phyloP scores from a whole-genome alignment of 352 stramenopile genomes.

The Globisporangium canariense region DNA sequence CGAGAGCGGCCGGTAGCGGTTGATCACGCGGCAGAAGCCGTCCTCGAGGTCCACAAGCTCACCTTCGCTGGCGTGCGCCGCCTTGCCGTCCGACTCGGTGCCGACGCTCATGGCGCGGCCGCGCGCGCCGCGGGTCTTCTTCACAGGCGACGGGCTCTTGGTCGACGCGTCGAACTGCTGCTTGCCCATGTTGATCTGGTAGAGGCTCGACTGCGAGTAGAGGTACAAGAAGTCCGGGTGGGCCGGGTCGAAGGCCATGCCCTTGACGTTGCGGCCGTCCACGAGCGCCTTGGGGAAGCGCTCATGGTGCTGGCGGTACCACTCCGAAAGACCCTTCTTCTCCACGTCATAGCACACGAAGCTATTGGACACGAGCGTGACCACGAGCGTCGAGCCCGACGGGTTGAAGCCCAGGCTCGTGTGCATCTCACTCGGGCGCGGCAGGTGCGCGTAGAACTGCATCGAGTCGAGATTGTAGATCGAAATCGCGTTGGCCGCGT shows the following conservation, averaged over 20 bases:
- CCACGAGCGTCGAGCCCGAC: slow-evolving; percentile 69
- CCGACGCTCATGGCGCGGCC: slow-evolving; percentile 52
- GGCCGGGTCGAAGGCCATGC: slow-evolving; percentile 74
- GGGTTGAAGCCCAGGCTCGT: slow-evolving; percentile 78
- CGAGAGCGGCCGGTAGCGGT: slow-evolving; percentile 80
- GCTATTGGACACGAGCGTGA: slow-evolving; percentile 80
- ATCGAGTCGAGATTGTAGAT: slow-evolving; percentile 88
- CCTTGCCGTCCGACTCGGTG: slow-evolving; percentile 54
- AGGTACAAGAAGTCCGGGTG: slow-evolving; percentile 74
- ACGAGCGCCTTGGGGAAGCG: slow-evolving; percentile 71
- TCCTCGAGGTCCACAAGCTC: slow-evolving; percentile 60
- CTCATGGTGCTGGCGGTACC: slow-evolving; percentile 67
- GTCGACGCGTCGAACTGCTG: slow-evolving; percentile 9
- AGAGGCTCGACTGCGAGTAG: slow-evolving; percentile 77
- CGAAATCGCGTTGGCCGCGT: slow-evolving; percentile 63
- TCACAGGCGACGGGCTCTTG: slow-evolving; percentile 27
- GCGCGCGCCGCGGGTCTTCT: slow-evolving; percentile 38
- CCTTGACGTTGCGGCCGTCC: slow-evolving; percentile 75
- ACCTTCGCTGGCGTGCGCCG: slow-evolving; percentile 41
- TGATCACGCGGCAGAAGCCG: slow-evolving; percentile 72
- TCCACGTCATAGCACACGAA: slow-evolving; percentile 86
- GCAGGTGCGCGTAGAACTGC: slow-evolving; percentile 74
- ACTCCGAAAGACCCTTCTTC: slow-evolving; percentile 69
- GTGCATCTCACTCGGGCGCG: slow-evolving; percentile 65
- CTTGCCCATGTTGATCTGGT: slow-evolving; percentile 81